Evolutionary conservation across 2,329 filamentous ascomycete genomes (phyloP), one percentile per base, ranked within the genome.

Genomic region (Alternaria sp.): DNA sequence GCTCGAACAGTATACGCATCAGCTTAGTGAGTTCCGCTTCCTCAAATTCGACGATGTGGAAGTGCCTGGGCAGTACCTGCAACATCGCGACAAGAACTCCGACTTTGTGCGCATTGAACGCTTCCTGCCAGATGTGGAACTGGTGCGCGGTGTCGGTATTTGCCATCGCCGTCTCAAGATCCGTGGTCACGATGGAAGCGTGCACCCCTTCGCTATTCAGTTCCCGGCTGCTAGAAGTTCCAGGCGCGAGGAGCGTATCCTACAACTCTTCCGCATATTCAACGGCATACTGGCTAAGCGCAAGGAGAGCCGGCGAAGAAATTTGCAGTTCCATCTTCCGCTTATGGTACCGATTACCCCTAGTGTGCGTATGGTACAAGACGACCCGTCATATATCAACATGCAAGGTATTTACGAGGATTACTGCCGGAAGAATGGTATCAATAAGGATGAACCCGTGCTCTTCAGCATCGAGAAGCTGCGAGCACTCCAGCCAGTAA

Each of bases 41-140:
- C 90, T 96, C 79, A 98, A 97, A 80, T 97, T 99, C 71, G 96
- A 99, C 75, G 96, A 99, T 73, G 95, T 99, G 12, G 96, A 99
- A 81, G 89, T 99, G 36, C 96, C 96, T 4, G 96, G 96, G 0
- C 96, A 99, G 78, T 99, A 99, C 79, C 84, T 97, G 67, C 90
- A 97, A 77, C 96, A 97, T 82, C 96, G 96, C 80, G 96, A 99
- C 75, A 99, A 98, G 87, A 99, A 99, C 79, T 93, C 97, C 73
- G 96, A 99, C 79, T 99, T 99, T 77, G 91, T 99, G 69, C 91
- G 94, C 49, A 98, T 99, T 69, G 96, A 99, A 79, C 91, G 95
- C 23, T 99, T 99, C 87, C 82, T 99, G 72, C 94, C 96, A 10
- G 92, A 96, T 68, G 93, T 99, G 19, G 95, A 99, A 72, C 86